Percentiles rank a stretch among this genome's conserved stretches.
These are phyloP conservation scores for Marchantia polymorpha DNA, from an alignment of 225 moss, liverwort and hornwort species.

Conservation along the genomic window DNA sequence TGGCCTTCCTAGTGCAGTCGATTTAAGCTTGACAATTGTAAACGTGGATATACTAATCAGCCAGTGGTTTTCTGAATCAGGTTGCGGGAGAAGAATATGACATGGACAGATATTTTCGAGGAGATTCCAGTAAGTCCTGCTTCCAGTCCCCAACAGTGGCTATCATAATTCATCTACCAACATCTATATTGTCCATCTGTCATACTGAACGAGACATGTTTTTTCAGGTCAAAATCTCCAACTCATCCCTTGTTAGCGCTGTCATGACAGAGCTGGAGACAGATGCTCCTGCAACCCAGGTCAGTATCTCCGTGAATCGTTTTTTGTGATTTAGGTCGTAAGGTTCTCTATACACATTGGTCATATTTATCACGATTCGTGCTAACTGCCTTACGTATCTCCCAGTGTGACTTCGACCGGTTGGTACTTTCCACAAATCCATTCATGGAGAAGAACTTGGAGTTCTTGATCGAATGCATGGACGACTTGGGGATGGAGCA, in stretches of 20 bases:
- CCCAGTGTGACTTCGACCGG: slow-evolving; percentile 91
- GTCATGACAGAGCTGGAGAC: slow-evolving; percentile 94
- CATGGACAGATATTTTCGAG: slow-evolving; percentile 93
- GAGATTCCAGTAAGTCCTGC: slow-evolving; percentile 73
- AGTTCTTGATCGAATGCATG: slow-evolving; percentile 98
- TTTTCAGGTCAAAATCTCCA: slow-evolving; percentile 92
- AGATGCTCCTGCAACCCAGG: slow-evolving; percentile 89
- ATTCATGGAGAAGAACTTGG: slow-evolving; percentile 93
- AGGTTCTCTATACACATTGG: background rate
- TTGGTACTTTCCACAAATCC: slow-evolving; percentile 87
- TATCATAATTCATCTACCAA: background rate
- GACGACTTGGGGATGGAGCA: slow-evolving; percentile 99
- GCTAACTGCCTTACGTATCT: background rate
- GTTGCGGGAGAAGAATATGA: slow-evolving; percentile 93
- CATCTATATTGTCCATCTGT: background rate
- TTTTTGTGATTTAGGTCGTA: background rate
- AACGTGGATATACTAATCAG: background rate
- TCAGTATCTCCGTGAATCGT: slow-evolving; percentile 19
- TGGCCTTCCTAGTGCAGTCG: background rate
- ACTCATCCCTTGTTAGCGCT: slow-evolving; percentile 86
- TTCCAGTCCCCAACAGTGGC: background rate
- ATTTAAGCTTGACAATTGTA: background rate
- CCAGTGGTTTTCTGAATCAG: slow-evolving; percentile 29
- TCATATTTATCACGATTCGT: background rate
- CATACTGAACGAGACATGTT: background rate